phyloP scores from a whole-genome alignment of 371 early-diverging fungal species.

The Mortierella sp. region DNA sequence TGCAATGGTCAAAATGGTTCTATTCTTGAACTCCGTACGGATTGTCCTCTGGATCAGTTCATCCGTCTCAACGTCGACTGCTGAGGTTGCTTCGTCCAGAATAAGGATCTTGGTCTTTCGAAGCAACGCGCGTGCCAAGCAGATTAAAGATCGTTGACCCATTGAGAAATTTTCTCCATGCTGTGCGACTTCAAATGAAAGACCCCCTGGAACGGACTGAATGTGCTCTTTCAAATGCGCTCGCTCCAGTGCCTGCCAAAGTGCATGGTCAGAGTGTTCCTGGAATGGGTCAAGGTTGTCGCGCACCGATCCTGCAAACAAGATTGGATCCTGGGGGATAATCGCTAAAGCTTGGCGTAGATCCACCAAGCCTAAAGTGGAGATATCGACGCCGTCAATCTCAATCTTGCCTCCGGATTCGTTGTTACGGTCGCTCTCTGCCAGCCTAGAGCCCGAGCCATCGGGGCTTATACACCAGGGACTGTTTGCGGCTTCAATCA shows the following conservation, averaged over 20 bases:
- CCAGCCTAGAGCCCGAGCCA: too few species aligned
- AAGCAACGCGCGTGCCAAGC: conserved; percentile 81
- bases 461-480: background rate
- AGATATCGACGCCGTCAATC: conserved; percentile 75
- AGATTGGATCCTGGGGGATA: conserved; percentile 75
- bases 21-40: conserved; percentile 68
- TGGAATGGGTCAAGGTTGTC: conserved; percentile 74
- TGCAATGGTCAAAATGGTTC: conserved; percentile 56
- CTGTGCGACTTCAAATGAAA: conserved; percentile 21
- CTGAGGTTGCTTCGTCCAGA: conserved; percentile 84
- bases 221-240: conserved; percentile 50
- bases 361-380: conserved; percentile 66
- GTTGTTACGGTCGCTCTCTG: background rate
- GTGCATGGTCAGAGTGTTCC: conserved; percentile 63
- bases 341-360: conserved; percentile 72
- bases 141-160: conserved; percentile 84
- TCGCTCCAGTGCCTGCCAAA: conserved; percentile 71
- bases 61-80: conserved; percentile 80
- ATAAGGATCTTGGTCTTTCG: conserved; percentile 69
- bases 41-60: conserved; percentile 81
- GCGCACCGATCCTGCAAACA: conserved; percentile 71
- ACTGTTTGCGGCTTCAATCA: conserved; percentile 66
- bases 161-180: conserved; percentile 67
- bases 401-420: conserved; percentile 62
- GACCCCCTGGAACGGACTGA: conserved; percentile 22